phyloP scores from a whole-genome alignment of 441 rosid species.

The Syzygium syzygioides region DNA sequence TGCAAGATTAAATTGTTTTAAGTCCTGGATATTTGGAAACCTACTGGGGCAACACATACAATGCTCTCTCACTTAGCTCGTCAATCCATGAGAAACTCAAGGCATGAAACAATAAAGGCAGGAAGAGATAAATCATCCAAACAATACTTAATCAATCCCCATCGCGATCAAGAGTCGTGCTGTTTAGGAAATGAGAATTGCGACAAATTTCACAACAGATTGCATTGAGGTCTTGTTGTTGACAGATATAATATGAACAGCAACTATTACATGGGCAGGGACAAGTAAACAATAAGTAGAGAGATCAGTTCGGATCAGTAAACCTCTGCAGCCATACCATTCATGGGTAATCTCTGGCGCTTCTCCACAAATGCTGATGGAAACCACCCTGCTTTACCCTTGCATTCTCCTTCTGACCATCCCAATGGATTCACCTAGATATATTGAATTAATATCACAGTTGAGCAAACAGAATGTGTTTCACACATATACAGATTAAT shows the following conservation, averaged over 20 bases:
- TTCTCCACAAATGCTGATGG: slow-evolving; percentile 58
- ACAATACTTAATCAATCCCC: not conserved
- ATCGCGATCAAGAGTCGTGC: not conserved
- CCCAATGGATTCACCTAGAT: slow-evolving; percentile 51
- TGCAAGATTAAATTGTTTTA: not conserved
- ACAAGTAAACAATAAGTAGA: not conserved
- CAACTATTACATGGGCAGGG: not conserved
- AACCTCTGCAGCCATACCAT: slow-evolving; percentile 35
- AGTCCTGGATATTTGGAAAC: not conserved
- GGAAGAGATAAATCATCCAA: not conserved
- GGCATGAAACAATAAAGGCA: not conserved
- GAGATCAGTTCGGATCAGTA: slow-evolving; percentile 15
- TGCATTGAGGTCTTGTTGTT: not conserved
- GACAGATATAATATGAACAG: not conserved
- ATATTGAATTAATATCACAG: not conserved
- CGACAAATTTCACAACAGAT: not conserved
- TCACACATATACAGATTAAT: not conserved
- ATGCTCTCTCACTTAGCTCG: not conserved
- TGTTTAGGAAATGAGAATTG: not conserved
- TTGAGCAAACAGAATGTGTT: not conserved
- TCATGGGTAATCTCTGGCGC: slow-evolving; percentile 72
- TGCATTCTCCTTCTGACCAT: slow-evolving; percentile 80
- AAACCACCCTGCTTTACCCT: slow-evolving; percentile 75
- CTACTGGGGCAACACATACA: not conserved
- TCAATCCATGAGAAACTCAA: not conserved